Evolutionary conservation across 2,329 filamentous ascomycete genomes (phyloP).

Genomic region (Apiospora phragmitis): DNA sequence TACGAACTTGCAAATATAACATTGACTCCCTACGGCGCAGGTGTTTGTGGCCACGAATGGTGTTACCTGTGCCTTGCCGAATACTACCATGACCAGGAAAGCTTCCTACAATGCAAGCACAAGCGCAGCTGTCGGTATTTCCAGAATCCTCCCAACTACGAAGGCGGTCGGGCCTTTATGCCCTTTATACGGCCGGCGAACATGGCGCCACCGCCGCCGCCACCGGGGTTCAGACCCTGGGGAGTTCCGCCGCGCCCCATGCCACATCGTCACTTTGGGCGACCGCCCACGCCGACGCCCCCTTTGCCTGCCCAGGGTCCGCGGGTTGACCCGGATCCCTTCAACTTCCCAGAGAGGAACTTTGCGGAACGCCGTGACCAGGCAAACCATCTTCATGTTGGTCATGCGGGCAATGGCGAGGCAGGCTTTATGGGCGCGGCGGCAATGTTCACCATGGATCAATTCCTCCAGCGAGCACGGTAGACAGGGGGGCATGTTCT

Average conservation of each 20-base stretch:
- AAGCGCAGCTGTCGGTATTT: conserved; percentile 28
- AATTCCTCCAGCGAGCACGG: conserved; percentile 9
- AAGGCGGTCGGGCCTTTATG: conserved; percentile 25
- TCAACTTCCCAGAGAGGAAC: not conserved
- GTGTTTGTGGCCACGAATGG: conserved; percentile 40
- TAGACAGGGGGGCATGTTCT: not conserved
- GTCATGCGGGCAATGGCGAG: not conserved
- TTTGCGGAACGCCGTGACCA: conserved; percentile 2
- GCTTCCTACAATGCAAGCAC: conserved; percentile 35
- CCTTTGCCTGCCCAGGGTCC: not conserved
- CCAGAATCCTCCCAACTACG: conserved; percentile 25
- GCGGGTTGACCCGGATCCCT: not conserved
- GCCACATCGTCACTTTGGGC: not conserved
- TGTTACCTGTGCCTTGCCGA: conserved; percentile 38
- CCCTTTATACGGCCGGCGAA: conserved; percentile 15
- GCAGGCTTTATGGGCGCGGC: conserved; percentile 13
- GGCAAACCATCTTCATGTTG: not conserved
- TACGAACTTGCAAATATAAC: not conserved
- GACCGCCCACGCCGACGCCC: not conserved
- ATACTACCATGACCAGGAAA: conserved; percentile 27
- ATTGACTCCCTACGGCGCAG: conserved; percentile 19
- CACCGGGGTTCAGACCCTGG: not conserved
- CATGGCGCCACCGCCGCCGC: not conserved
- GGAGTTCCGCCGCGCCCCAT: not conserved
- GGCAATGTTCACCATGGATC: conserved; percentile 12